Percentiles rank a stretch among this genome's conserved stretches.
Conservation (phyloP, 345 rosid species). For the Hibiscus syriacus region DNA sequence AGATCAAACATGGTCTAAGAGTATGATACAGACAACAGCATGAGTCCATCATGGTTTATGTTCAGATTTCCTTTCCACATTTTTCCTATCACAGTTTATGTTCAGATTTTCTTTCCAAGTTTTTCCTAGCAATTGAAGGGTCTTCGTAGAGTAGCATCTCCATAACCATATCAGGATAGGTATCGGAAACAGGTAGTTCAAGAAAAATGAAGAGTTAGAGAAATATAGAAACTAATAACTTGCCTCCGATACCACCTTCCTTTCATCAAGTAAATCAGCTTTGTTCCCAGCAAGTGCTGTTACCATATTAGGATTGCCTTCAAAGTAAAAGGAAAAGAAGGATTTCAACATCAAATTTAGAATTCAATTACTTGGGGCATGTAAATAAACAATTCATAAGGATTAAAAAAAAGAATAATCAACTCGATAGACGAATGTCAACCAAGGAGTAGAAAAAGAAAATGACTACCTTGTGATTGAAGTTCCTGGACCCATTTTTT, state of each 20-base stretch:
- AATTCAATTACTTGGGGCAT: background rate
- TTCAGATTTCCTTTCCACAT: background rate
- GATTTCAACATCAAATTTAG: background rate
- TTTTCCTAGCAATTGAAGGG: background rate
- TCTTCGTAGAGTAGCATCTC: background rate
- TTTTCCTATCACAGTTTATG: background rate
- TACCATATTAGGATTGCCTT: conserved; percentile 89
- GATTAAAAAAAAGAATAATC: background rate
- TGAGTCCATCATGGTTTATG: background rate
- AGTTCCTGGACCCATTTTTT: conserved; percentile 98
- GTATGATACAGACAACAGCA: too few relatives aligned
- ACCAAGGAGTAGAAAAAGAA: background rate
- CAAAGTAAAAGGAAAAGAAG: background rate
- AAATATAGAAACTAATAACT: conserved; percentile 19
- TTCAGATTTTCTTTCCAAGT: background rate
- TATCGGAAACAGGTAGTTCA: background rate
- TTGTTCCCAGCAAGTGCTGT: conserved; percentile 93
- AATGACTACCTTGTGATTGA: conserved; percentile 70
- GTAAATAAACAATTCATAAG: background rate
- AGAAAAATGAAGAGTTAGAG: background rate
- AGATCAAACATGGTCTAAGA: too few relatives aligned
- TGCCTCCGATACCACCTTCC: conserved; percentile 76
- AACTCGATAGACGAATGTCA: background rate
- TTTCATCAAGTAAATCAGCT: conserved; percentile 74
- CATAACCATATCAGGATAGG: background rate